phyloP scores from a whole-genome alignment of 176 grass and related monocot species.

The Zea luxurians region DNA sequence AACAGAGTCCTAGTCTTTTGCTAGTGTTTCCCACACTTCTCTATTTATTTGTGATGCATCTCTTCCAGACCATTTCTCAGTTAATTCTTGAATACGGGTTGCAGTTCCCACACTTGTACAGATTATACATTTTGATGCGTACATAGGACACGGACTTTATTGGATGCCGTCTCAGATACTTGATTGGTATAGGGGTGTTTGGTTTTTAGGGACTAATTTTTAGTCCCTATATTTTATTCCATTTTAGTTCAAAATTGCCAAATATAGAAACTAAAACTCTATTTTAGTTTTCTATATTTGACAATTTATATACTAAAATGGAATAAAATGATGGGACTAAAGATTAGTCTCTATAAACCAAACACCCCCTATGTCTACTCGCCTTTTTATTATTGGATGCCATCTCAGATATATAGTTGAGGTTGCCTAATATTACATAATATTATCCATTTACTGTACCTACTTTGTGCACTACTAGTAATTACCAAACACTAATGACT shows the following conservation, averaged over 20 bases:
- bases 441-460: constrained; percentile 27
- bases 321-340: no score
- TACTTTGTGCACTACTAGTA: constrained; percentile 22
- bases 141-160: background rate
- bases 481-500: background rate
- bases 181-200: no score
- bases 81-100: constrained; percentile 2
- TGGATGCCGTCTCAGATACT: constrained; percentile 29
- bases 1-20: background rate
- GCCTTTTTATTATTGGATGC: background rate
- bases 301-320: no score
- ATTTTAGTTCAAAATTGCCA: no score
- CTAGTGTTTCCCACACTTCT: constrained; percentile 11
- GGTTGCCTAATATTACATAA: background rate
- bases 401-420: no score
- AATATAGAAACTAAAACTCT: no score
- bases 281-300: no score
- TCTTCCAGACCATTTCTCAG: no score
- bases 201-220: no score
- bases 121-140: background rate
- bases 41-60: background rate
- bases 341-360: no score
- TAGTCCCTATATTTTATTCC: no score
- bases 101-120: background rate
- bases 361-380: no score